Evolutionary conservation across 2,329 filamentous ascomycete genomes (phyloP).

Genomic region (Monilinia vaccinii-corymbosi): DNA sequence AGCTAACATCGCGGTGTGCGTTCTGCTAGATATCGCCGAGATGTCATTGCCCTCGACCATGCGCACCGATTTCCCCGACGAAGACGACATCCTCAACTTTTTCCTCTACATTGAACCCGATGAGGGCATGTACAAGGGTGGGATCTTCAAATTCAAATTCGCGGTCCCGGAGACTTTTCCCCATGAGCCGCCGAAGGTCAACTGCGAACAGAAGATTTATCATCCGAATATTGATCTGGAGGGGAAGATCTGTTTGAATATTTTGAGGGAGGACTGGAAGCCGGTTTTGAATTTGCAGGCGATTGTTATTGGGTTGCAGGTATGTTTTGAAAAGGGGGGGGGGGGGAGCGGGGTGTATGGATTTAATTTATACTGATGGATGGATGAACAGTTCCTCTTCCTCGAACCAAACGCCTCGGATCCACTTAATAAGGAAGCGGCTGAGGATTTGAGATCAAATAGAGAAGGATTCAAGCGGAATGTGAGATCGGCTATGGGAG

Average conservation of each 20-base stretch:
- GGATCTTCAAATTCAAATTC: constrained; percentile 83
- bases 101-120: constrained; percentile 73
- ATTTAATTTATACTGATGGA: background rate
- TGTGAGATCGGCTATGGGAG: constrained; percentile 74
- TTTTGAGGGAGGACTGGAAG: constrained; percentile 97
- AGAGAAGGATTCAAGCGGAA: constrained; percentile 87
- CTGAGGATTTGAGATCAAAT: constrained; percentile 80
- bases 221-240: constrained; percentile 98
- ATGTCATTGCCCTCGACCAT: constrained; percentile 71
- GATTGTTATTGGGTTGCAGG: constrained; percentile 88
- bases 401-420: constrained; percentile 95
- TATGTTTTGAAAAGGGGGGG: constrained; percentile 34
- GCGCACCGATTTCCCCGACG: constrained; percentile 72
- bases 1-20: background rate
- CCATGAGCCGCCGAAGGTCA: constrained; percentile 95
- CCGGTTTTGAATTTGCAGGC: constrained; percentile 94
- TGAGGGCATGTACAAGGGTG: constrained; percentile 81
- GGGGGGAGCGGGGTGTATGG: too few relatives aligned
- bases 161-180: constrained; percentile 91
- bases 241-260: constrained; percentile 97
- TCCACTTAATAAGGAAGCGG: constrained; percentile 96
- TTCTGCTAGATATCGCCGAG: constrained; percentile 62
- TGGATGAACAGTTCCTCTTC: constrained; percentile 73
- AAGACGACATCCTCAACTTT: constrained; percentile 81
- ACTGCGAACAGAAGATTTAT: constrained; percentile 96